These are phyloP conservation scores for Lepraria neglecta DNA, from an alignment of 495 filamentous ascomycete species.

Conservation along the genomic window DNA sequence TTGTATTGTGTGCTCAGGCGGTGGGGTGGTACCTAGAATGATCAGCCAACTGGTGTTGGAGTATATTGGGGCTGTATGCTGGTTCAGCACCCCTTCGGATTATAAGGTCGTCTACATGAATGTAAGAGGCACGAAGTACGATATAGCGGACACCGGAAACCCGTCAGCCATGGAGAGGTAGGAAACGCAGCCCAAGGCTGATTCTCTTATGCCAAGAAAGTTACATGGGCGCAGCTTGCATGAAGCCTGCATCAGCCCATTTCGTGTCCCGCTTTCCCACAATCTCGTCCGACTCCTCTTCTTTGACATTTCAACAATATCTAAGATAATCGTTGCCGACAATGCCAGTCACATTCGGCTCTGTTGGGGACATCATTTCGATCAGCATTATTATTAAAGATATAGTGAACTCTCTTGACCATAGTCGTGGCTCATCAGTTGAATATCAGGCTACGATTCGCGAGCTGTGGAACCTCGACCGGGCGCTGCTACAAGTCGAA, in stretches of 20 bases:
- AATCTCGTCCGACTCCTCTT: not conserved
- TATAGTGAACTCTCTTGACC: conserved; percentile 28
- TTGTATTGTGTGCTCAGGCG: too few species aligned
- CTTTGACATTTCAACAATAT: too few species aligned
- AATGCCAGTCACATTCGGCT: conserved; percentile 33
- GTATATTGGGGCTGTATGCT: too few species aligned
- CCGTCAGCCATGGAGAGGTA: too few species aligned
- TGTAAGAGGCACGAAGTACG: too few species aligned
- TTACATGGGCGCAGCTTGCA: not conserved
- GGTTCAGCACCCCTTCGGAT: too few species aligned
- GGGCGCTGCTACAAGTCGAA: conserved; percentile 29
- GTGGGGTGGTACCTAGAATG: too few species aligned
- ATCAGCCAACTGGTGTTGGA: too few species aligned
- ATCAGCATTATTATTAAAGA: conserved; percentile 32
- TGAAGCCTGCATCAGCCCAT: not conserved
- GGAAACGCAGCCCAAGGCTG: too few species aligned
- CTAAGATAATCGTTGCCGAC: not conserved
- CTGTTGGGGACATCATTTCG: conserved; percentile 35
- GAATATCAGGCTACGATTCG: conserved; percentile 30
- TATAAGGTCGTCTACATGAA: too few species aligned
- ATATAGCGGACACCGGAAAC: too few species aligned
- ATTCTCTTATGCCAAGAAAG: too few species aligned
- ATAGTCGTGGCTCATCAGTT: conserved; percentile 27
- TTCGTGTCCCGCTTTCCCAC: not conserved
- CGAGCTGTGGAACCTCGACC: conserved; percentile 30